Evolutionary conservation across 2,329 filamentous ascomycete genomes (phyloP), one percentile per base, ranked within the genome.

Genomic region (Trichoderma atroviride): DNA sequence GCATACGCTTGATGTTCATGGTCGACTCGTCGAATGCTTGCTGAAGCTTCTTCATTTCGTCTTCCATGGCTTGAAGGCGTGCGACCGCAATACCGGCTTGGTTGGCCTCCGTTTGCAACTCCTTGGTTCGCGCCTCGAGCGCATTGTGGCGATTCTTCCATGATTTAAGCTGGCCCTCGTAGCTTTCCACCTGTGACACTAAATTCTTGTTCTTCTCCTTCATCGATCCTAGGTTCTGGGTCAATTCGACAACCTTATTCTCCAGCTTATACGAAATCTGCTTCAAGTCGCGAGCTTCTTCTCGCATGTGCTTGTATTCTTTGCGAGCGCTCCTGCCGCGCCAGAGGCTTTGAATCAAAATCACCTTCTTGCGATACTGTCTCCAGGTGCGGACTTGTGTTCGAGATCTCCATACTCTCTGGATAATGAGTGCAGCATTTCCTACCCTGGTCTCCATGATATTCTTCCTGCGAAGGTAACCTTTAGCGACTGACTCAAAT

Each of bases 261-360:
- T 99, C 96, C 75, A 99, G 85, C 85, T 97, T 98, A 86, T 99
- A 99, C 2, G 96, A 98, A 75, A 99, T 99, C 81, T 98, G 95
- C 86, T 98, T 98, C 79, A 99, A 88, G 84, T 99, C 96, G 78
- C 96, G 92, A 73, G 96, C 96, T 82, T 99, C 96, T 81, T 97
- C 94, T 74, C 96, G 93, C 71, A 97, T 83, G 75, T 85, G 89
- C 88, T 97, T 98, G 86, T 99, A 99, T 60, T 88, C 90, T 74
- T 86, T 88, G 73, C 96, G 89, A 68, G 96, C 95, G 72, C 81
- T 78, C 80, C 88, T 94, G 78, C 94, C 95, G 79, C 96, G 91
- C 93, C 93, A 98, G 78, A 98, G 81, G 80, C 90, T 97, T 82
- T 99, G 96, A 56, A 97, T 89, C 73, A 97, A 89, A 72, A 95